Conservation (phyloP, 2,329 filamentous ascomycete species). For the Pestalotiopsis sp. region DNA sequence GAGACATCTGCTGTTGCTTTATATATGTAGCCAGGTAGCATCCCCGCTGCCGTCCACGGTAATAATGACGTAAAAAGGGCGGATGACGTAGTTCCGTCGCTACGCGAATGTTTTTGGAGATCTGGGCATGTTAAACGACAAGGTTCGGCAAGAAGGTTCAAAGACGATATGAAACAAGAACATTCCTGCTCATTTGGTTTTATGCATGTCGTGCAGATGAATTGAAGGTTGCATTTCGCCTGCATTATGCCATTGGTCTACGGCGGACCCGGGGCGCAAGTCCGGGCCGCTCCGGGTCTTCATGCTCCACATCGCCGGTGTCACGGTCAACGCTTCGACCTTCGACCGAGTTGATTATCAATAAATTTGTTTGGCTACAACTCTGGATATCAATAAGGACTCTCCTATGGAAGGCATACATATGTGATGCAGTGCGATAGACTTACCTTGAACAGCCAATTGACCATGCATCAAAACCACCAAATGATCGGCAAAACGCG, state of each 20-base stretch:
- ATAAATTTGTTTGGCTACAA: too few species aligned
- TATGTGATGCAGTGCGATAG: too few species aligned
- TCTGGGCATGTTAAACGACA: not conserved
- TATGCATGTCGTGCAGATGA: not conserved
- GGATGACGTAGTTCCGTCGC: not conserved
- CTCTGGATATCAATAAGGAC: too few species aligned
- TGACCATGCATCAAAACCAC: too few species aligned
- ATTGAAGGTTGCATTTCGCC: not conserved
- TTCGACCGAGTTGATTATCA: too few species aligned
- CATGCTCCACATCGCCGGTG: not conserved
- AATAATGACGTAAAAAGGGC: conserved; percentile 5
- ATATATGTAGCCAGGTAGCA: not conserved
- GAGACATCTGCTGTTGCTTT: not conserved
- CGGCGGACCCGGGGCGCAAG: not conserved
- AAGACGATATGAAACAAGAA: not conserved
- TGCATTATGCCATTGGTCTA: not conserved
- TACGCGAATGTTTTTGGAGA: not conserved
- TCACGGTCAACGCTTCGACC: too few species aligned
- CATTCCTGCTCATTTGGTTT: not conserved
- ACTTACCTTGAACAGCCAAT: too few species aligned
- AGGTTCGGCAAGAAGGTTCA: not conserved
- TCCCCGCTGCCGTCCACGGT: not conserved
- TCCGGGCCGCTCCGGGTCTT: not conserved
- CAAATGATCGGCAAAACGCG: too few species aligned
- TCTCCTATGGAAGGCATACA: too few species aligned